Base-by-base conservation (phyloP, 306 rosid species). In the Quillaja saponaria region DNA sequence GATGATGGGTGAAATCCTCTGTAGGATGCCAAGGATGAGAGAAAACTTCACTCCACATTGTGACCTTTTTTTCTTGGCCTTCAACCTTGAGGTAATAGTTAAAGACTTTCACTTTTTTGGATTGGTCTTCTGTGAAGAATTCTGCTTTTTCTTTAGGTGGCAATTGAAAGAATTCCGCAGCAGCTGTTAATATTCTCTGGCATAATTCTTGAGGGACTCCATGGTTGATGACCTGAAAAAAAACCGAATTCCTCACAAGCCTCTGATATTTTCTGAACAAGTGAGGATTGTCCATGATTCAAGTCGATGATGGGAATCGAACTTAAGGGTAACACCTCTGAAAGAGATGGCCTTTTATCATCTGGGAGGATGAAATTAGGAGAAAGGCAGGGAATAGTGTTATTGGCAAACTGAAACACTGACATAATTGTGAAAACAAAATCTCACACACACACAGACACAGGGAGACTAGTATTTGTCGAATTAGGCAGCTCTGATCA, bases 41-140 rank as follows among this genome's bases (percentile, higher is more conserved):
- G 49, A 82, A 67, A 56, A 44, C 33, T 79, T 82, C 82, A 50
- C 88, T 72, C 78, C 78, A 82, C 76, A 76, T 82, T 0, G 41
- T 56, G 61, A 69, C 28, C 33, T 66, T 49, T 14, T 55, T 54
- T n/a, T 56, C n/a, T n/a, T n/a, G 61, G 6, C 53, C 76, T 42
- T n/a, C n/a, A n/a, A n/a, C n/a, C n/a, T n/a, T n/a, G n/a, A n/a
- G n/a, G n/a, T n/a, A n/a, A n/a, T n/a, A n/a, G n/a, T n/a, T n/a
- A n/a, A n/a, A n/a, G n/a, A n/a, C n/a, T 57, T 55, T 79, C 2
- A 73, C 76, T 34, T 10, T 52, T 53, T 70, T 20, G 15, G 61
- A 45, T 25, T 37, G 62, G 12, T 79, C 78, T 15, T 47, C 28
- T 9, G 84, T 61, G 60, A 58, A 54, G 64, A 68, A 69, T 21